phyloP scores from a whole-genome alignment of 495 filamentous ascomycete species.

The Aspergillus kassunensis region DNA sequence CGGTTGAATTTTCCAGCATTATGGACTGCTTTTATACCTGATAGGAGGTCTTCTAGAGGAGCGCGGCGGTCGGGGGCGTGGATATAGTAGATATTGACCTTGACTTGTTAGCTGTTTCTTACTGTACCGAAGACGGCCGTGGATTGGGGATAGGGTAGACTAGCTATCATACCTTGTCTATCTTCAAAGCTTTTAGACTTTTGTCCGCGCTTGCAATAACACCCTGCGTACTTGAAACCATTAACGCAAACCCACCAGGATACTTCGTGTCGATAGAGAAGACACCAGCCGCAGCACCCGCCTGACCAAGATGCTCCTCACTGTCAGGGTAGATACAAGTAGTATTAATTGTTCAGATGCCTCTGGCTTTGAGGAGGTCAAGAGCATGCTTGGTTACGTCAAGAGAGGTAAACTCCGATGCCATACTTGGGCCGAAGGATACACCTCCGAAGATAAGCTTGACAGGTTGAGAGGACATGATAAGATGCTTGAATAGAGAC shows the following conservation, averaged over 20 bases:
- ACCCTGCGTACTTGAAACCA: background rate
- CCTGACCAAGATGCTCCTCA: background rate
- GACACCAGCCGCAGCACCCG: background rate
- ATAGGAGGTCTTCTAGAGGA: slow-evolving; percentile 29
- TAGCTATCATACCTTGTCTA: background rate
- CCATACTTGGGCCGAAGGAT: too few relatives aligned
- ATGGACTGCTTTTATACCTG: slow-evolving; percentile 29
- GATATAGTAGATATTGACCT: slow-evolving; percentile 30
- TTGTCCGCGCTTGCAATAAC: background rate
- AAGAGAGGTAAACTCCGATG: too few relatives aligned
- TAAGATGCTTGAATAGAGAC: too few relatives aligned
- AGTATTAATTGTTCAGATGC: background rate
- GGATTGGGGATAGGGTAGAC: too few relatives aligned
- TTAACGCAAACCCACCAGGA: background rate
- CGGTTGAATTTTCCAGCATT: slow-evolving; percentile 16
- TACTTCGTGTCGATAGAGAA: slow-evolving; percentile 1
- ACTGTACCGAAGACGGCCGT: too few relatives aligned
- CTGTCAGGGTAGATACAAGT: background rate
- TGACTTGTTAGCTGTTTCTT: too few relatives aligned
- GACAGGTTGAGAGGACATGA: too few relatives aligned
- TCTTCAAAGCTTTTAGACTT: background rate
- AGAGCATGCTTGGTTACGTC: too few relatives aligned
- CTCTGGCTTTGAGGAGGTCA: background rate
- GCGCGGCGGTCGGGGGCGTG: slow-evolving; percentile 32
- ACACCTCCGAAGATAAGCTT: too few relatives aligned